These are phyloP conservation scores for Coemansia sp. DNA, from an alignment of 192 early-diverging fungal species.

Conservation along the genomic window DNA sequence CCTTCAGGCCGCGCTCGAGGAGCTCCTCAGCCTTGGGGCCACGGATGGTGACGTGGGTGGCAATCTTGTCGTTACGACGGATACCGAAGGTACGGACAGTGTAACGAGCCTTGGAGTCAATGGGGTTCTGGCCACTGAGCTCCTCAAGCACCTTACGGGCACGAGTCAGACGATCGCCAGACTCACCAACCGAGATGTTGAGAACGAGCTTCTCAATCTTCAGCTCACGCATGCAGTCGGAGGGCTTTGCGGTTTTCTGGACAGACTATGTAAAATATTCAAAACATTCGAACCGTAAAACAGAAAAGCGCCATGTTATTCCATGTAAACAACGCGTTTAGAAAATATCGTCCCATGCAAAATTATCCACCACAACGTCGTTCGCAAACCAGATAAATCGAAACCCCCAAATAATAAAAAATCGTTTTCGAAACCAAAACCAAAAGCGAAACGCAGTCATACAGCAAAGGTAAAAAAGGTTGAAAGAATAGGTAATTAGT, in stretches of 20 bases:
- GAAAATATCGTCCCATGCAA: neutral
- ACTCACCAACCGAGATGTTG: conserved; percentile 99
- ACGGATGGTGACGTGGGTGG: conserved; percentile 98
- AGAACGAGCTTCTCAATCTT: conserved; percentile 99
- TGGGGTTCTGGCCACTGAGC: conserved; percentile 98
- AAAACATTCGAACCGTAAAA: neutral
- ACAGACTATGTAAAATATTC: conserved; percentile 35
- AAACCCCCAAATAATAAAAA: neutral
- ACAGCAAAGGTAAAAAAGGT: neutral
- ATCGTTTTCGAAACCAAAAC: neutral
- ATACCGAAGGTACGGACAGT: conserved; percentile 99
- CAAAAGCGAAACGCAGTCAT: neutral
- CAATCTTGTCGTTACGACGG: conserved; percentile 99
- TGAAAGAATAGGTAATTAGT: neutral
- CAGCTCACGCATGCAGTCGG: conserved; percentile 96
- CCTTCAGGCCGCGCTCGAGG: conserved; percentile 99
- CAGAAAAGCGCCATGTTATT: neutral
- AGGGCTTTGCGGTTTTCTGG: conserved; percentile 70
- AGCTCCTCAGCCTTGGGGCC: conserved; percentile 95
- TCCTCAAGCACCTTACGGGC: conserved; percentile 99
- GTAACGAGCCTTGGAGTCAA: conserved; percentile 99
- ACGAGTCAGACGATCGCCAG: conserved; percentile 98
- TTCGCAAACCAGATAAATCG: neutral
- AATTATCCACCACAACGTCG: neutral
- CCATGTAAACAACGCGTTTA: neutral